These are phyloP conservation scores for Penicillium lagena DNA, from an alignment of 495 filamentous ascomycete species.

Conservation along the genomic window DNA sequence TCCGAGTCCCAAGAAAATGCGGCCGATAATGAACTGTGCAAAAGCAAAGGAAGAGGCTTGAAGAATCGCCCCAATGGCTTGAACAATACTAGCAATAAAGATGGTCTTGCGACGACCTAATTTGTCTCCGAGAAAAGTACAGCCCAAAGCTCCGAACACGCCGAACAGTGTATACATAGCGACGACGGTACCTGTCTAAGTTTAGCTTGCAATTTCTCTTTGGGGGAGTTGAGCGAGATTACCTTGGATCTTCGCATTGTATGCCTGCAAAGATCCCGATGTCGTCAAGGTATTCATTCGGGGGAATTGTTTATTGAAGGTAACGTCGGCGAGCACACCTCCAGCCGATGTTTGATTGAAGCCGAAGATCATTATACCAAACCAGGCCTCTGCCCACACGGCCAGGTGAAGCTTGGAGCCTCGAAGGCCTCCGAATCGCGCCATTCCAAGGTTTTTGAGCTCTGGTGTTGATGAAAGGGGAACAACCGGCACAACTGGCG, in stretches of 20 bases:
- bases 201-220: neutral
- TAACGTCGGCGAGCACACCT: slow-evolving; percentile 7
- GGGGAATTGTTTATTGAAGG: slow-evolving; percentile 32
- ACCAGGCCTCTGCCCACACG: slow-evolving; percentile 2
- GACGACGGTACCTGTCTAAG: slow-evolving; percentile 8
- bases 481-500: too few species aligned
- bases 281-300: slow-evolving; percentile 34
- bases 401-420: slow-evolving; percentile 4
- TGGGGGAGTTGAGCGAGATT: neutral
- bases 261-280: slow-evolving; percentile 10
- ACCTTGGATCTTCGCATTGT: slow-evolving; percentile 21
- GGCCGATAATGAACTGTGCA: slow-evolving; percentile 36
- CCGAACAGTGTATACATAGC: slow-evolving; percentile 11
- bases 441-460: neutral
- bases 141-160: slow-evolving; percentile 8
- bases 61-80: slow-evolving; percentile 43
- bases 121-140: slow-evolving; percentile 39
- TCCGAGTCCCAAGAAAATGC: slow-evolving; percentile 29
- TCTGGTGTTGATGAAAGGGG: too few species aligned
- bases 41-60: slow-evolving; percentile 40
- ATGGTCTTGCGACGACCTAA: slow-evolving; percentile 45
- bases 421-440: slow-evolving; percentile 3
- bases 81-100: slow-evolving; percentile 37
- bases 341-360: slow-evolving; percentile 32
- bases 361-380: slow-evolving; percentile 28